Evolutionary conservation across 257 asterid species (phyloP).

Genomic region (Cynanchum wilfordii): DNA sequence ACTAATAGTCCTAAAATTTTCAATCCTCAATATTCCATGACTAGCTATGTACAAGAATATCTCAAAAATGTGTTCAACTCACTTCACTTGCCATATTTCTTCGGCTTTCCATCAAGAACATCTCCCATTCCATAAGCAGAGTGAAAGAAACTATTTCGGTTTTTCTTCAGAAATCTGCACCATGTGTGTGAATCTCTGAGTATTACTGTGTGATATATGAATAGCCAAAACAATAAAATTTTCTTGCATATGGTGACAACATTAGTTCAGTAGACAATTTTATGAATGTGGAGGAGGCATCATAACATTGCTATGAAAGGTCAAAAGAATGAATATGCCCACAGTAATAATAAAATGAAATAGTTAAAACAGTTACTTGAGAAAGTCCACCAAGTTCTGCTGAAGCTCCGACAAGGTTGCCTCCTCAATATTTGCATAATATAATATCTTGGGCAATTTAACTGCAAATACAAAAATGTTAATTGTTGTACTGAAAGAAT

Average conservation of each 20-base stretch:
- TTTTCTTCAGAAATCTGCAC: slow-evolving; percentile 55
- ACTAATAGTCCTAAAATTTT: slow-evolving; percentile 3
- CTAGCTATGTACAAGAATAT: neutral
- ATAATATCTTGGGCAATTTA: slow-evolving; percentile 63
- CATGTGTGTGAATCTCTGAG: neutral
- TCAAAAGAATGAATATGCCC: neutral
- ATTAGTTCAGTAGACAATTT: neutral
- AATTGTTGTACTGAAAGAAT: slow-evolving; percentile 10
- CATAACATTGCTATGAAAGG: neutral
- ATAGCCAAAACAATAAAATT: neutral
- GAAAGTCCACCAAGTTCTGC: slow-evolving; percentile 42
- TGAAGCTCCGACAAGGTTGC: slow-evolving; percentile 42
- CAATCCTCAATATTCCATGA: neutral
- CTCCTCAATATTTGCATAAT: slow-evolving; percentile 37
- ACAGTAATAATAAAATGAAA: neutral
- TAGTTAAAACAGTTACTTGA: slow-evolving; percentile 37
- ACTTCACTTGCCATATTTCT: slow-evolving; percentile 10
- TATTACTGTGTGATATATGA: neutral
- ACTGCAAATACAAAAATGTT: slow-evolving; percentile 38
- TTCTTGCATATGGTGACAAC: neutral
- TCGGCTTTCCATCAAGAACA: slow-evolving; percentile 4
- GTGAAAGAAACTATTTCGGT: slow-evolving; percentile 35
- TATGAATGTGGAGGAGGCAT: neutral
- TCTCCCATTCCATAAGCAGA: slow-evolving; percentile 26
- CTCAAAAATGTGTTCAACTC: neutral